Base-by-base conservation (phyloP, 2,329 filamentous ascomycete species). In the Orbilia quercus region DNA sequence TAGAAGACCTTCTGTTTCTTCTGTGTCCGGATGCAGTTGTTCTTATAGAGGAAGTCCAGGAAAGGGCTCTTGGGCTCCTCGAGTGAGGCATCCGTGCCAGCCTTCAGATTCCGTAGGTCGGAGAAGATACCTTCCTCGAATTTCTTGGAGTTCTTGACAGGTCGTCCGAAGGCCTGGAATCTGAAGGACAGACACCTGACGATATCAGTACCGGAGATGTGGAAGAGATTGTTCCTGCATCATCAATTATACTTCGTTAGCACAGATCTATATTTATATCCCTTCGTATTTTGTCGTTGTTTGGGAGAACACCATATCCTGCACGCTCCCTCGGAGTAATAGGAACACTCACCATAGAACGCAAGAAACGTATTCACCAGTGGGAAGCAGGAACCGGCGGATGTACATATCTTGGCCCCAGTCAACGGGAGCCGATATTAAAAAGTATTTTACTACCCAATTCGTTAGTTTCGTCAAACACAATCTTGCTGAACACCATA, bases 1-100 rank as follows among this genome's bases (percentile, higher is more conserved):
- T 98, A 99, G 80, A 99, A 99, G 76, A 99, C 95, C 85, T 99
- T 99, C 81, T 99, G 95, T 86, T 99, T 99, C 88, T 99, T 99
- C 82, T 99, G 95, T 38, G 95, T 99, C 78, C 95, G 90, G 78
- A 99, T 99, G 86, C 95, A 99, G 85, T 99, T 99, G 87, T 99
- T 99, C 87, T 99, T 99, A 88, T 99, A 99, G 47, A 99, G 86
- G 81, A 98, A 99, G 82, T 99, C 95, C 75, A 99, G 87, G 83
- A 99, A 99, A 1, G 91, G 90, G 83, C 94, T 98, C 86, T 99
- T 99, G 64, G 95, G 95, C 84, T 99, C 95, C 83, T 99, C 95
- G 73, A 99, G 88, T 44, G 95, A 97, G 53, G 95, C 95, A 84
- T 99, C 95, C 78, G 94, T 98, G 76, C 95, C 95, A 22, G 95